These are phyloP conservation scores for Batkoa obscura DNA, from an alignment of 371 early-diverging fungal genomes.

Conservation along the genomic window DNA sequence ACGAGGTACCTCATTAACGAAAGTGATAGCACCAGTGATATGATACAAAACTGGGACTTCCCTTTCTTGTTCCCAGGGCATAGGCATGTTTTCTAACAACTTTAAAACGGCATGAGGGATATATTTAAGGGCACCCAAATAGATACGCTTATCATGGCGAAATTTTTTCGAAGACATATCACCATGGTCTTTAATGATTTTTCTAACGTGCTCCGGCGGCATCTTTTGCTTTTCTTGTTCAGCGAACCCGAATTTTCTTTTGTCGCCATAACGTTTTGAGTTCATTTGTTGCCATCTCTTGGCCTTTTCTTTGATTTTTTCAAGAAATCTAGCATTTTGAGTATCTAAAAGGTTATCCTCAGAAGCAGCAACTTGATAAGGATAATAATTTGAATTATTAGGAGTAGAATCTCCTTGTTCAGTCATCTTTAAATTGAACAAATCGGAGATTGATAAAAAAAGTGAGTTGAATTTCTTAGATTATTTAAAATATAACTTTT, in stretches of 20 bases:
- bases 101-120: slow-evolving; percentile 97
- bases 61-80: slow-evolving; percentile 98
- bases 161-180: slow-evolving; percentile 97
- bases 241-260: slow-evolving; percentile 70
- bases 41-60: slow-evolving; percentile 96
- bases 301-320: slow-evolving; percentile 53
- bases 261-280: slow-evolving; percentile 78
- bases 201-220: slow-evolving; percentile 95
- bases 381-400: not conserved
- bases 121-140: slow-evolving; percentile 94
- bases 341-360: no score
- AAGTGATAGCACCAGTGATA: slow-evolving; percentile 95
- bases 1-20: slow-evolving; percentile 91
- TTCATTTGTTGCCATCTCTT: slow-evolving; percentile 83
- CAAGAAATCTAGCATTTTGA: no score
- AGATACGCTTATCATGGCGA: slow-evolving; percentile 89
- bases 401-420: no score
- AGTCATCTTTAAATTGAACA: no score
- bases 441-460: no score
- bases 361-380: no score
- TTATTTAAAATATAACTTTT: no score
- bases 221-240: slow-evolving; percentile 73
- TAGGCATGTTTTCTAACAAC: slow-evolving; percentile 96
- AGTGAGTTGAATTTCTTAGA: no score
- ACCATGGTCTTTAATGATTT: slow-evolving; percentile 94